phyloP scores from a whole-genome alignment of 108 stramenopile species.

The Asterionellopsis glacialis region DNA sequence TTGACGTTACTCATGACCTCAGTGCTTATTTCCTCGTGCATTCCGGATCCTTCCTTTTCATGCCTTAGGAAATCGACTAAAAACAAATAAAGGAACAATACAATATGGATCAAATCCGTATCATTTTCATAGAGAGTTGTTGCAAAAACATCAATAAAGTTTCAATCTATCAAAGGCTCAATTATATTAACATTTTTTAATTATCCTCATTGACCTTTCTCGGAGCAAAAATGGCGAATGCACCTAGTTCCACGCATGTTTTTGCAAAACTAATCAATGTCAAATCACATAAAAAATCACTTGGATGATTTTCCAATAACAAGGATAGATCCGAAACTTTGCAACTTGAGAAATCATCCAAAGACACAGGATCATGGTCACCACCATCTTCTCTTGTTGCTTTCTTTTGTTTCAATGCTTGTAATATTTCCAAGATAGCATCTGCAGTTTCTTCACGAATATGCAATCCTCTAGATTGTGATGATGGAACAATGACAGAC shows the following conservation, averaged over 20 bases:
- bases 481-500: conserved; percentile 23
- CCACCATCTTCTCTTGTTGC: neutral
- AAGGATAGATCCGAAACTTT: neutral
- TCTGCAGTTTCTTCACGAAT: conserved; percentile 47
- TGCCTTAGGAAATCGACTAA: no score
- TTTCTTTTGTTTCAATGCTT: neutral
- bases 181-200: no score
- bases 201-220: neutral
- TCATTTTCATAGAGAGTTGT: no score
- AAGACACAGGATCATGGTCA: neutral
- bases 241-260: conserved; percentile 71
- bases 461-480: conserved; percentile 35
- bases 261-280: conserved; percentile 63
- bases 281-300: conserved; percentile 48
- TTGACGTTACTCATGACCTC: no score
- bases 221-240: conserved; percentile 40
- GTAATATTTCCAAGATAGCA: conserved; percentile 25
- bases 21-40: no score
- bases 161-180: no score
- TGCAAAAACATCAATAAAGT: no score
- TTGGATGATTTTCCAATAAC: neutral
- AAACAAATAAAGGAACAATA: no score
- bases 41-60: no score
- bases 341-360: conserved; percentile 11
- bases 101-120: no score